phyloP scores from a whole-genome alignment of 352 stramenopile species.

The Blastocystis sp. region DNA sequence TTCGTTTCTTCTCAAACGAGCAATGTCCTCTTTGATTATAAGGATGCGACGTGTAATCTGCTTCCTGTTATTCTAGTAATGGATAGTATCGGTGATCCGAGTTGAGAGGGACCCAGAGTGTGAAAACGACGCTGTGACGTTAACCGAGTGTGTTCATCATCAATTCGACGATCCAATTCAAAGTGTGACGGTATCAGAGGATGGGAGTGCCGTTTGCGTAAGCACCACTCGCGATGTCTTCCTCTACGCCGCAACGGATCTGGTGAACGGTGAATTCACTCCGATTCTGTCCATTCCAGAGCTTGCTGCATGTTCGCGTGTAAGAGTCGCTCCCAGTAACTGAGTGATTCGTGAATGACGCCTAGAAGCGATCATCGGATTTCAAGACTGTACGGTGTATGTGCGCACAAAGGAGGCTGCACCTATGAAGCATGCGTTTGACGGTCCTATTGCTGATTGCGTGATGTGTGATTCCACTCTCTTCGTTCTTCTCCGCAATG shows the following conservation, averaged over 20 bases:
- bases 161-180: not conserved
- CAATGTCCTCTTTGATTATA: not conserved
- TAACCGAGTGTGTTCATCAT: not conserved
- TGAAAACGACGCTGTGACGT: not conserved
- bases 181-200: not conserved
- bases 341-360: not conserved
- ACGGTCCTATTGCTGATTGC: not conserved
- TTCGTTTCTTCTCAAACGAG: not conserved
- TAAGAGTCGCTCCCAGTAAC: not conserved
- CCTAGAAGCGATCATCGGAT: not conserved
- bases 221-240: not conserved
- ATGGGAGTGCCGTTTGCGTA: not conserved
- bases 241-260: not conserved
- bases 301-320: not conserved
- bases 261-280: not conserved
- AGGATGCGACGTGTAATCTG: not conserved
- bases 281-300: not conserved
- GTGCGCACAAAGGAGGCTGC: not conserved
- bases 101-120: not conserved
- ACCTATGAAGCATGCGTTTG: not conserved
- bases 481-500: not conserved
- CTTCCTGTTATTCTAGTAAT: not conserved
- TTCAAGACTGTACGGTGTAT: not conserved
- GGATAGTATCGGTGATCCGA: not conserved
- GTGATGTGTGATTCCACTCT: not conserved